A percentile compares a stretch with the other conserved stretches of the same genome.
These are phyloP conservation scores for Claviceps capensis DNA, from an alignment of 2,329 filamentous ascomycete genomes.

Conservation along the genomic window DNA sequence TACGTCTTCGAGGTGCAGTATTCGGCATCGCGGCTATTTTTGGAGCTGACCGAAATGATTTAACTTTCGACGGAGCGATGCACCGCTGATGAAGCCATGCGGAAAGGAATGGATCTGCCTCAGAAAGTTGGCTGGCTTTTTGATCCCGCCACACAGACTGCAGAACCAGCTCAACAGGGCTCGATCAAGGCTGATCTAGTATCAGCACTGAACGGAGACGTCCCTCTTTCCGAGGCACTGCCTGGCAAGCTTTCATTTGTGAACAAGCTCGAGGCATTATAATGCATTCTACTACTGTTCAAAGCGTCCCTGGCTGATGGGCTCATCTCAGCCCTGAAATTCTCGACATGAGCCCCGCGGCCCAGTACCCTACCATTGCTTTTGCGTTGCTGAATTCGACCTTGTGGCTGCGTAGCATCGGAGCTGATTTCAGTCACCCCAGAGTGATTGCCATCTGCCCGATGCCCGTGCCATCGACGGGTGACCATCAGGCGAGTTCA, in stretches of 20 bases:
- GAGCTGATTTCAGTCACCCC: slow-evolving; percentile 28
- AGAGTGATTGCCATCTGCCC: slow-evolving; percentile 13
- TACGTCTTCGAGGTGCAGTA: slow-evolving; percentile 49
- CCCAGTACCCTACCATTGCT: slow-evolving; percentile 65
- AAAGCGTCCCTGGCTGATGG: slow-evolving; percentile 65
- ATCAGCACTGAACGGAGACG: slow-evolving; percentile 62
- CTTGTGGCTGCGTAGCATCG: slow-evolving; percentile 37
- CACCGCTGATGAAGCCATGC: slow-evolving; percentile 48
- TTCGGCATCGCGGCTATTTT: slow-evolving; percentile 78
- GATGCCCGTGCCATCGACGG: slow-evolving; percentile 26
- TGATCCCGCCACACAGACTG: slow-evolving; percentile 25
- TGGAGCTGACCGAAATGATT: slow-evolving; percentile 74
- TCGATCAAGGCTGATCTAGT: slow-evolving; percentile 31
- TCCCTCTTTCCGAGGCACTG: slow-evolving; percentile 46
- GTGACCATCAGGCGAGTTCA: slow-evolving; percentile 25
- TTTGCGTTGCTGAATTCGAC: slow-evolving; percentile 55
- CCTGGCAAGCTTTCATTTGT: slow-evolving; percentile 44
- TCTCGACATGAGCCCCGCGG: slow-evolving; percentile 57
- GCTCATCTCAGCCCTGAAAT: slow-evolving; percentile 43
- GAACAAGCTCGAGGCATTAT: slow-evolving; percentile 60
- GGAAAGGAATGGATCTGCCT: slow-evolving; percentile 39
- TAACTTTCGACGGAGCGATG: slow-evolving; percentile 42
- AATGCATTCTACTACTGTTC: slow-evolving; percentile 61
- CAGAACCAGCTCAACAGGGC: slow-evolving; percentile 12
- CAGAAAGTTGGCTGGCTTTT: slow-evolving; percentile 48